Evolutionary conservation across 345 rosid species (phyloP).

Genomic region (Eucalyptus virginea): DNA sequence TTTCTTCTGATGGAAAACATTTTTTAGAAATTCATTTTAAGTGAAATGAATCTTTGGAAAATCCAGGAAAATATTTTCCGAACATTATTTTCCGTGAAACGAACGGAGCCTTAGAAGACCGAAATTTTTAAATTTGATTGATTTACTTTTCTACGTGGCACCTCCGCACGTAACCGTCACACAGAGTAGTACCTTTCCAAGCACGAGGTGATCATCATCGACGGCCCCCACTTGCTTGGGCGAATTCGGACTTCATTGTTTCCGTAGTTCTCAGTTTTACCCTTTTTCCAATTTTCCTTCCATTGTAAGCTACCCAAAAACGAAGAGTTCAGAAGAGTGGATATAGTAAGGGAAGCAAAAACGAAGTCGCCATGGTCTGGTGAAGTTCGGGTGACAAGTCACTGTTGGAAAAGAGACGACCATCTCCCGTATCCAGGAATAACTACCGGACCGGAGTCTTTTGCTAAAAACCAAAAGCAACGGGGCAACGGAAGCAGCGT

Average conservation of each 20-base stretch:
- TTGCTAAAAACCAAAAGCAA: neutral
- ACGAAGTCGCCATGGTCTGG: neutral
- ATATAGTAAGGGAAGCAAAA: neutral
- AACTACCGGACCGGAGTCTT: neutral
- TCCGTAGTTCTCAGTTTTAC: neutral
- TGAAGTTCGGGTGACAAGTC: neutral
- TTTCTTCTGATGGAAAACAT: no score
- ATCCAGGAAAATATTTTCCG: no score
- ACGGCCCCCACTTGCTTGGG: neutral
- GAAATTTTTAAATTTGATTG: neutral
- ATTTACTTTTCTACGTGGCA: no score
- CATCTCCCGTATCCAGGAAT: neutral
- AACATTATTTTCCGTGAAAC: no score
- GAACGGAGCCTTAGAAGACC: fast-evolving
- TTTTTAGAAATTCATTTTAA: no score
- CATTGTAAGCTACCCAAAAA: neutral
- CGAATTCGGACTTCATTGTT: neutral
- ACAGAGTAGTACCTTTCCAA: neutral
- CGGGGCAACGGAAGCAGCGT: neutral
- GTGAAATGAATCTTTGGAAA: no score
- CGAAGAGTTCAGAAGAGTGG: neutral
- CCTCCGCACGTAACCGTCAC: fast-evolving
- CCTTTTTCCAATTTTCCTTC: neutral
- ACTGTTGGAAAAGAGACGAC: neutral
- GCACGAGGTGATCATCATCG: neutral